Conservation (phyloP, 2,329 filamentous ascomycete species). For the Torrubiellomyces zombiae region DNA sequence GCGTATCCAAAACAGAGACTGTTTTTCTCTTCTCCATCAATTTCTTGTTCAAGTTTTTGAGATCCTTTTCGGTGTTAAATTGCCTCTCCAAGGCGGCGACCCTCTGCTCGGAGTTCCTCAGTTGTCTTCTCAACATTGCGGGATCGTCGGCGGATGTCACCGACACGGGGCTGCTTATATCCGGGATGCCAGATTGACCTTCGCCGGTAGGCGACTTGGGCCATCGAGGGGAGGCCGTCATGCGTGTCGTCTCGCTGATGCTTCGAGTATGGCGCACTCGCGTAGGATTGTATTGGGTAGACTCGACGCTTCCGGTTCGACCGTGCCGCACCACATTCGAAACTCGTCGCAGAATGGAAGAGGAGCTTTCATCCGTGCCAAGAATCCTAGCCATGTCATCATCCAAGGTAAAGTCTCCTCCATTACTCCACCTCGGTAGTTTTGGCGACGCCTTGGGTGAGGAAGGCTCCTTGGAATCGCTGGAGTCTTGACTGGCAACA, state of each 20-base stretch:
- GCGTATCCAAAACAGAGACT: slow-evolving; percentile 82
- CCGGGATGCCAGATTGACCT: slow-evolving; percentile 31
- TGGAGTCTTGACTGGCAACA: slow-evolving; percentile 28
- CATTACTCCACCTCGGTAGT: slow-evolving; percentile 57
- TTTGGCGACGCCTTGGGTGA: slow-evolving; percentile 44
- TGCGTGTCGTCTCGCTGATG: slow-evolving; percentile 49
- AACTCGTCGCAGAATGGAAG: slow-evolving; percentile 71
- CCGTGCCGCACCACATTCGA: slow-evolving; percentile 91
- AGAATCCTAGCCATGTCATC: slow-evolving; percentile 88
- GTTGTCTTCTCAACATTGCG: slow-evolving; percentile 52
- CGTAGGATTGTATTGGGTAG: slow-evolving; percentile 18
- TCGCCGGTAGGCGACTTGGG: slow-evolving; percentile 49
- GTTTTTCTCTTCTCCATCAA: slow-evolving; percentile 88
- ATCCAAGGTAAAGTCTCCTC: slow-evolving; percentile 83
- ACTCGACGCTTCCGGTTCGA: slow-evolving; percentile 66
- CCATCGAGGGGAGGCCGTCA: slow-evolving; percentile 50
- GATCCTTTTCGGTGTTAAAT: slow-evolving; percentile 46
- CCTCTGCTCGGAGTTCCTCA: slow-evolving; percentile 66
- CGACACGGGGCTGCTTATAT: slow-evolving; percentile 58
- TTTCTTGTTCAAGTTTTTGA: slow-evolving; percentile 70
- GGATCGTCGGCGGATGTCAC: slow-evolving; percentile 49
- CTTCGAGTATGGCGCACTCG: slow-evolving; percentile 39
- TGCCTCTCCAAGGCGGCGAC: slow-evolving; percentile 79
- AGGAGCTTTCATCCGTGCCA: slow-evolving; percentile 56
- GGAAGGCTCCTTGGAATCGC: slow-evolving; percentile 21